These are phyloP conservation scores for Chlorophyllum brunneum DNA, from an alignment of 768 basidiomycete genomes.

Conservation along the genomic window DNA sequence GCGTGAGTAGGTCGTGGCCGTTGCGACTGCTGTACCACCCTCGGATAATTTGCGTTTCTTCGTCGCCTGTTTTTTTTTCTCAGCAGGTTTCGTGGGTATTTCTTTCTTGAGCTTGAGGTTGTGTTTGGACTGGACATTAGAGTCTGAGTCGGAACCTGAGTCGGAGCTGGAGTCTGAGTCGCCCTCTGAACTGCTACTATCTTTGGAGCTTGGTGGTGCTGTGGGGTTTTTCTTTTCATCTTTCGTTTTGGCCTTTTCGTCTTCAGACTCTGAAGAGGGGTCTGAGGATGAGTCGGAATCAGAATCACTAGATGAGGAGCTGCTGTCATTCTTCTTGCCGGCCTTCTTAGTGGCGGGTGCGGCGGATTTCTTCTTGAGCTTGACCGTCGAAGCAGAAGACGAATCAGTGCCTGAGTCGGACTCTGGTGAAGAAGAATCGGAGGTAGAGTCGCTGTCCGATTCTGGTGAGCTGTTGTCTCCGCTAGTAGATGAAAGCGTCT, in stretches of 20 bases:
- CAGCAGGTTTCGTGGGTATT: not conserved
- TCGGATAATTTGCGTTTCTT: constrained; percentile 63
- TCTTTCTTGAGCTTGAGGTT: not conserved
- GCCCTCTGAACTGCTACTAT: constrained; percentile 15
- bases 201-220: constrained; percentile 5
- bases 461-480: not conserved
- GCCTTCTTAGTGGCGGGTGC: not conserved
- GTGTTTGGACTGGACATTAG: constrained; percentile 18
- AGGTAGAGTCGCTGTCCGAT: constrained; percentile 22
- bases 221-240: constrained; percentile 11
- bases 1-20: constrained; percentile 30
- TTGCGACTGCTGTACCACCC: constrained; percentile 45
- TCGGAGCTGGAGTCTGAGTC: constrained; percentile 16
- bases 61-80: constrained; percentile 25
- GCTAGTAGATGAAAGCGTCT: constrained; percentile 25
- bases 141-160: constrained; percentile 23
- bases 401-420: constrained; percentile 23
- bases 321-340: not conserved
- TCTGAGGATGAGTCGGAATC: constrained; percentile 21
- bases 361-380: not conserved
- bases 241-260: constrained; percentile 7
- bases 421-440: constrained; percentile 19
- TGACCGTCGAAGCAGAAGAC: constrained; percentile 4
- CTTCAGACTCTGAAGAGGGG: constrained; percentile 15
- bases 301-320: constrained; percentile 25